Evolutionary conservation across 805 yeast genomes (phyloP), one percentile per base, ranked within the genome.

Genomic region (Yamadazyma kitorensis): DNA sequence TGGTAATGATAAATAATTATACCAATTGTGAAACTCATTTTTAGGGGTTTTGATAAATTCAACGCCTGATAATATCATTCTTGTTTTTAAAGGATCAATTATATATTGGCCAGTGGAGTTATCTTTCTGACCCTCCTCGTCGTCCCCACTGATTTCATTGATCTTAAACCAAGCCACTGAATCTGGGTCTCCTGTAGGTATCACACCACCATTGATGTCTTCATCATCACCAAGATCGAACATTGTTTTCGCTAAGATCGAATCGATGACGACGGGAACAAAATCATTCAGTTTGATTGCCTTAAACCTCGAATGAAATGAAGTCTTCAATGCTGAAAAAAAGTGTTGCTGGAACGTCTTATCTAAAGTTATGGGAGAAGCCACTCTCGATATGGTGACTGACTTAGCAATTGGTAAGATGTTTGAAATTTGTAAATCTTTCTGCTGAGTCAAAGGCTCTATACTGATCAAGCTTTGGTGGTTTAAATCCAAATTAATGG

Each of bases 121-220:
- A 27, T 39, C 4, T 49, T 56, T 15, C 11, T 18, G 25, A 7
- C 17, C 33, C 15, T 12, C 13, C 9, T 32, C 36, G 13, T 17
- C 30, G 2, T 59, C 51, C 3, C 70, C 71, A 4, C 61, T 49
- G 4, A 80, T 62, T 5, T 74, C 81, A 2, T 75, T 67, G 2
- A 91, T 74, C 45, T 75, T 76, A 57, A 88, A 91, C 96, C 96
- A 91, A 0, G 88, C 95, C 13, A 89, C 72, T 0, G 76, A 65
- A 52, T 88, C 86, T 1, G 85, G 78, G 15, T 68, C 68, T 0
- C 86, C 86, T 3, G 63, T 57, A 0, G 88, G 87, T 2, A 76
- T 58, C 4, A 68, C 60, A 2, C 55, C 55, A 10, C 51, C 51
- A 4, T 44, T 44, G 9, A 37, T 47, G 2, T 40, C 52, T 1